Evolutionary conservation across 176 grass and related monocot species (phyloP), one percentile per base, ranked within the genome.

Genomic region (Lolium rigidum): DNA sequence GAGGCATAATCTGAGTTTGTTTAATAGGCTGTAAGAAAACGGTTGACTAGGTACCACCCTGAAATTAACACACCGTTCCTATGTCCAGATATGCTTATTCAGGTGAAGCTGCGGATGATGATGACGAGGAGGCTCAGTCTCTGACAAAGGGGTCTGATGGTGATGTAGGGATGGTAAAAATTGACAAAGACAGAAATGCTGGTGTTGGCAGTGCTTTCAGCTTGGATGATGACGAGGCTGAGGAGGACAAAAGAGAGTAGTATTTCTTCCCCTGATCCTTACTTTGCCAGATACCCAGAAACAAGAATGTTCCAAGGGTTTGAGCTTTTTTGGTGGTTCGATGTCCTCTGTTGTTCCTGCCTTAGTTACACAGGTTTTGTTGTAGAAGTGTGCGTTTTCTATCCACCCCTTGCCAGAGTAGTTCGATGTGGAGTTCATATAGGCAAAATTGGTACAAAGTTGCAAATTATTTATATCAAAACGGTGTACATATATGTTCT

Each of bases 171-270:
- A 89, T 99, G 89, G 83, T 89, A 76, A 97, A 89, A 78, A 69
- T 97, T 1, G 97, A 99, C 50, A 94, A 89, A 76, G 94, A 97
- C 56, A 89, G 84, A 81, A 99, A 84, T 84, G 70, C 48, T 65
- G 91, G 89, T 80, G 79, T 21, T 37, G 84, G 83, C 12, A 60
- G 73, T 67, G 87, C 85, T 46, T 95, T 92, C 58, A 89, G 83
- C 84, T 84, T 89, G 66, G 91, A 94, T 24, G 91, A 91, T 22
- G 91, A 94, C 9, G 89, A 93, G 83, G 58, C 75, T 5, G 96
- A 95, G 84, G 96, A 98, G 93, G 96, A 95, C 89, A 98, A 98
- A n/a, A 86, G 78, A 52, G 96, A 98, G 81, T 98, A 94, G 68
- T 25, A 5, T 71, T 84, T 64, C 7, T 52, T 75, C 25, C n/a